Evolutionary conservation across 257 asterid species (phyloP), one percentile per base, ranked within the genome.

Genomic region (Ilex aquifolium): DNA sequence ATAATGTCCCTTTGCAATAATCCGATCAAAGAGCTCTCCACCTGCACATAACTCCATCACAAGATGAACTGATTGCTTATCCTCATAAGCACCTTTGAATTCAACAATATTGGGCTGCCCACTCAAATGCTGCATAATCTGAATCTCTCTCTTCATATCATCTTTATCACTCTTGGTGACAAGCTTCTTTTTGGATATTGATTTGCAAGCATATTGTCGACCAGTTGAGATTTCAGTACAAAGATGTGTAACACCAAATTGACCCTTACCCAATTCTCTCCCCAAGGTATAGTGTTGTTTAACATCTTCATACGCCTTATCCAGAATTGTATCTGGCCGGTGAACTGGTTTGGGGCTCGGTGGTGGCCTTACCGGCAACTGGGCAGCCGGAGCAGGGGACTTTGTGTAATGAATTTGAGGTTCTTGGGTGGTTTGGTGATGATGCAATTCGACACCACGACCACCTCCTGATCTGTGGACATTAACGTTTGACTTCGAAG

Each of bases 21-120:
- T 88, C 79, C 95, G 72, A 62, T 88, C 95, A 52, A 88, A 86
- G 32, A 86, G 84, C 84, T 88, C 96, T 11, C 96, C 96, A 29
- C 96, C 95, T 2, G 73, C 90, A 66, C 96, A 85, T 52, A 88
- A 63, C 73, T 88, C 96, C 96, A 86, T 84, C 44, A 88, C 95
- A 59, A 88, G 88, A 69, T 82, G 88, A 27, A 86, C 95, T 0
- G 90, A 80, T 0, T 69, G 61, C 70, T 76, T 80, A 53, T 88
- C 96, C 76, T 88, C 96, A 63, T 80, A 88, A 44, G 90, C 96
- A 21, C 92, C 92, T 65, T 80, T 83, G 44, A 88, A 88, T 65
- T 88, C 95, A 32, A 85, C 95, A 55, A 88, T 77, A 60, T 86
- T 88, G 7, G 90, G 80, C 63, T 88, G 96, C 13, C 96, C 96